Conservation (phyloP, 805 yeast genomes). For the Kodamaea leandrae region DNA sequence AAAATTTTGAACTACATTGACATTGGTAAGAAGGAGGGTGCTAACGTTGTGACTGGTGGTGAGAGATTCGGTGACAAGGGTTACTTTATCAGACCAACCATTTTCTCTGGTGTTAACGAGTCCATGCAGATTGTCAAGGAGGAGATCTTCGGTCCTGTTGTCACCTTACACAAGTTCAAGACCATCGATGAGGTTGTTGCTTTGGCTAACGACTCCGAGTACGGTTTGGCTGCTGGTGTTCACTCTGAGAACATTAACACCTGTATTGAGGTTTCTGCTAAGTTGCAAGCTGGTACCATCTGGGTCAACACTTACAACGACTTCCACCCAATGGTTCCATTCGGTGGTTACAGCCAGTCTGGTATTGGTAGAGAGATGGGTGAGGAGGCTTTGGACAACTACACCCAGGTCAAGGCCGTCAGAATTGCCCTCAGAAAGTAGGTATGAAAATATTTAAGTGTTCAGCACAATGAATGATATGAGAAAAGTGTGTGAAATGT, state of each 20-base stretch:
- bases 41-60: slow-evolving; percentile 80
- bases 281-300: slow-evolving; percentile 81
- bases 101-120: slow-evolving; percentile 77
- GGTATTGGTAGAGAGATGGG: slow-evolving; percentile 97
- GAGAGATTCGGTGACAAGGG: slow-evolving; percentile 68
- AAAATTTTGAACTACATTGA: slow-evolving; percentile 76
- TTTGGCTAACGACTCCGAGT: slow-evolving; percentile 75
- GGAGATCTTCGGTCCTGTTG: slow-evolving; percentile 95
- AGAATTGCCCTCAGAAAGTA: slow-evolving; percentile 38
- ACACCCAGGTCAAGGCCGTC: slow-evolving; percentile 85
- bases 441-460: background rate
- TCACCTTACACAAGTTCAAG: slow-evolving; percentile 75
- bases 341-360: slow-evolving; percentile 88
- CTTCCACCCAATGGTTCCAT: slow-evolving; percentile 83
- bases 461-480: too few species aligned
- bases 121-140: slow-evolving; percentile 75
- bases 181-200: slow-evolving; percentile 78
- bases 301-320: slow-evolving; percentile 92
- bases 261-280: slow-evolving; percentile 71
- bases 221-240: slow-evolving; percentile 90
- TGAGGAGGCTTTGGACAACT: slow-evolving; percentile 77
- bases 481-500: background rate
- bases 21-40: slow-evolving; percentile 80
- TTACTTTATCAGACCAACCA: slow-evolving; percentile 74
- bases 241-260: slow-evolving; percentile 75